Percentiles rank a stretch among this genome's conserved stretches.
phyloP scores from a whole-genome alignment of 805 yeast genomes.

The Lipomyces starkeyi region DNA sequence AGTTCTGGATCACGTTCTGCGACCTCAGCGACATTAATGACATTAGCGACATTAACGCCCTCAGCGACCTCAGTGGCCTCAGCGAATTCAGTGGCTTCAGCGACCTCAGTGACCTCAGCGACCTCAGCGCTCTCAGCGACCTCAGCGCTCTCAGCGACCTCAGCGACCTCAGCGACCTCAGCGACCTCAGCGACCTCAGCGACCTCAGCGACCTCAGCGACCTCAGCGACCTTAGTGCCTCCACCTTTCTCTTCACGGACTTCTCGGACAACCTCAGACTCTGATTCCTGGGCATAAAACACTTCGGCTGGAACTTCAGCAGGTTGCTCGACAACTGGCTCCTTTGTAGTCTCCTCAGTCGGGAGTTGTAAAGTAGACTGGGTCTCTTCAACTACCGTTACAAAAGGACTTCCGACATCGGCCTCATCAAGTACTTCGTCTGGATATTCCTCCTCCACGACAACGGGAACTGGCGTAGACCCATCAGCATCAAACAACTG shows the following conservation, averaged over 20 bases:
- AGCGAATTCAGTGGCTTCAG: constrained; percentile 8
- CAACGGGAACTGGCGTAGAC: neutral
- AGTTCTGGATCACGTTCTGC: neutral
- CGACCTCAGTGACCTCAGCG: constrained; percentile 10
- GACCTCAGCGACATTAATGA: neutral
- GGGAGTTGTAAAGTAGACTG: neutral
- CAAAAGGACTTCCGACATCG: constrained; percentile 6
- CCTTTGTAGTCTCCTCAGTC: neutral
- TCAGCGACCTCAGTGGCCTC: constrained; percentile 5
- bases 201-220: constrained; percentile 6
- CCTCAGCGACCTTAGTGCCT: constrained; percentile 6
- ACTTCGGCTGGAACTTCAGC: neutral
- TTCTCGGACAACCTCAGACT: neutral
- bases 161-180: neutral
- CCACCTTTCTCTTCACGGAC: neutral
- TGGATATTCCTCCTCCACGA: neutral
- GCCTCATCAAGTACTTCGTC: neutral
- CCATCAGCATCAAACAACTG: constrained; percentile 3
- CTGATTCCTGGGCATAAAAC: neutral
- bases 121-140: constrained; percentile 1
- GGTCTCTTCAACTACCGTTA: constrained; percentile 1
- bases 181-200: neutral
- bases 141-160: neutral
- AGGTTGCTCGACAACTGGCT: constrained; percentile 5
- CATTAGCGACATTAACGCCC: neutral